A percentile compares a stretch with the other conserved stretches of the same genome.
Evolutionary conservation across 2,329 filamentous ascomycete species (phyloP).

Genomic region (Alternaria sp.): DNA sequence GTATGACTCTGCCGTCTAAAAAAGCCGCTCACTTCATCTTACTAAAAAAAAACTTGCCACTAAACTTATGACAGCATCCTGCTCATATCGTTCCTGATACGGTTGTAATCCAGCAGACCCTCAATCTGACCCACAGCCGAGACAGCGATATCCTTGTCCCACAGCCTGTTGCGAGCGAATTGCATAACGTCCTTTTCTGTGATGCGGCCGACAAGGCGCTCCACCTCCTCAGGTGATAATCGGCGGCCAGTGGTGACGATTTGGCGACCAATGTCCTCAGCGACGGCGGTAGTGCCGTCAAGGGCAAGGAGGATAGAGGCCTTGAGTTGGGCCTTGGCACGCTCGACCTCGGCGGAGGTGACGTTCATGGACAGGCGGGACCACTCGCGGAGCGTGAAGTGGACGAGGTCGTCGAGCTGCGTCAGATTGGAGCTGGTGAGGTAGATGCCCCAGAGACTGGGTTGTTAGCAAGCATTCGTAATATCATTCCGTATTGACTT

Average conservation of each 20-base stretch:
- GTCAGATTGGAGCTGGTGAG: constrained; percentile 90
- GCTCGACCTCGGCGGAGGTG: constrained; percentile 89
- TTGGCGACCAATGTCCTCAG: constrained; percentile 98
- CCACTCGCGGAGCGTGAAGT: constrained; percentile 99
- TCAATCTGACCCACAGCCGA: constrained; percentile 93
- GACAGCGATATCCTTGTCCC: constrained; percentile 96
- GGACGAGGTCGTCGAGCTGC: constrained; percentile 90
- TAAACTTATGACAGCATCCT: constrained; percentile 65
- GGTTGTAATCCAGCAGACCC: constrained; percentile 78
- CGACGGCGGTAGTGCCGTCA: constrained; percentile 95
- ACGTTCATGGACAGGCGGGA: constrained; percentile 91
- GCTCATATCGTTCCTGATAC: constrained; percentile 85
- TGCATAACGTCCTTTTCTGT: constrained; percentile 97
- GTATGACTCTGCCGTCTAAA: constrained; percentile 17
- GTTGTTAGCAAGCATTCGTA: constrained; percentile 38
- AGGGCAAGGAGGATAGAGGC: constrained; percentile 96
- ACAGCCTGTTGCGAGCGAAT: constrained; percentile 92
- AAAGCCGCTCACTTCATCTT: constrained; percentile 28
- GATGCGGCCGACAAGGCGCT: constrained; percentile 86
- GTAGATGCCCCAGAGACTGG: constrained; percentile 99
- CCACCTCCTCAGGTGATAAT: constrained; percentile 90
- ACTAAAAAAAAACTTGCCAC: constrained; percentile 17
- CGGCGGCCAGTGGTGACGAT: constrained; percentile 96
- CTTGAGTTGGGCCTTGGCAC: constrained; percentile 99
- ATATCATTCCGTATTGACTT: constrained; percentile 54